Base-by-base conservation (phyloP, 768 basidiomycete genomes). In the Russula vinacea region DNA sequence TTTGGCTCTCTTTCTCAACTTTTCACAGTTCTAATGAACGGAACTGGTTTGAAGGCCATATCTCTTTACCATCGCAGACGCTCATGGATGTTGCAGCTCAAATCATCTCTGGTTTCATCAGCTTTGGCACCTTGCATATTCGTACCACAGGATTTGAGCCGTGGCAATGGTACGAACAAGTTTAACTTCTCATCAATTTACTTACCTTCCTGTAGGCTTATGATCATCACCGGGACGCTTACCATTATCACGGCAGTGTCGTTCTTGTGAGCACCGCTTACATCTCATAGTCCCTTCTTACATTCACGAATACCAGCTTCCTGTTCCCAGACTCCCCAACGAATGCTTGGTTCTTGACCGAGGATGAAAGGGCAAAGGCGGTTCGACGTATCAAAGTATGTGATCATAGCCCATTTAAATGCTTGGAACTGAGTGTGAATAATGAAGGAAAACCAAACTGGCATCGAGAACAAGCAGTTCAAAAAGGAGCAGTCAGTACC, bases 401-500 rank as follows among this genome's bases (percentile, higher is more conserved):
- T 64, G 11, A n/a, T 5, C 42, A n/a, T 32, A 4, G 26, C 32
- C 5, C 5, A 49, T 11, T 26, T 6, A 3, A 26, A 22, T 6
- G 17, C 16, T 19, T 24, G 17, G 39, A n/a, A 47, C 42, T 40
- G 51, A 58, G 53, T 37, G 6, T 59, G 19, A 24, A 9, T 52
- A 63, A 22, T 26, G 7, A 67, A 86, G 83, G 81, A 78, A 73
- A 90, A 90, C 66, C 88, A 92, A 82, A 88, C 87, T 0, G 90
- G 90, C 35, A 82, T 90, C 11, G 90, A 91, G 74, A 91, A 89
- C 71, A 92, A 92, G 69, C 80, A 80, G 58, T 92, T 89, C 76
- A 92, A 92, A 76, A 83, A 79, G 58, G 86, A 89, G 42, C 90
- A 92, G 89, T 89, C 60, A 66, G 87, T 79, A 47, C 22, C 13